Evolutionary conservation across 345 rosid genomes (phyloP), one percentile per base, ranked within the genome.

Genomic region (Gossypium raimondii): DNA sequence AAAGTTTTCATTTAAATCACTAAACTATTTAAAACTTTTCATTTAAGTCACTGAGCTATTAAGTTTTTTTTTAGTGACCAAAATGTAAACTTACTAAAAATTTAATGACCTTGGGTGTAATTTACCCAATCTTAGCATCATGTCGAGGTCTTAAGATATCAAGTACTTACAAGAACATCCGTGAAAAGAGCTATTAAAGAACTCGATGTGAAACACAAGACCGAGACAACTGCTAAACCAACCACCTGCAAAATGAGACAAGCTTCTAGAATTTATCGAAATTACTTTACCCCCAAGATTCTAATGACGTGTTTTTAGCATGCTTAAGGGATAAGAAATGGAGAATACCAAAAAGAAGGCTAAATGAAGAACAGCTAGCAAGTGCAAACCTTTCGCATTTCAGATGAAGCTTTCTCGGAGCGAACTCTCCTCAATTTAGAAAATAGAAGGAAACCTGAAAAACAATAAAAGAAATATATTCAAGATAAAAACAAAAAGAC

Each of bases 341-440:
- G 7, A 34, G 41, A 34, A 34, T 34, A 5, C 41, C 62, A 34
- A 10, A 38, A 27, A 17, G 18, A 29, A 59, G 13, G 61, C 20
- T 8, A 70, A 52, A 52, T 52, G 73, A 53, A 59, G 17, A 58
- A 73, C 17, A 43, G 53, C 25, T 22, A 6, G 52, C 73, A 7
- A 41, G 73, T 43, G 27, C 63, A 68, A 76, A 89, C 93, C 93
- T 89, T 89, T 85, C 86, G 73, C 77, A 85, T 89, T 70, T 89
- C 93, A 20, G 88, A 86, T 44, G 90, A 74, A 78, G 87, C 86
- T 76, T 86, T 81, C 58, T 89, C 93, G 24, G 87, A 87, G 79
- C 86, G 79, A 67, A 87, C 88, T 75, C 82, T 87, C 76, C 89
- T 81, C 88, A 86, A 85, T 80, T 84, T 86, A 74, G 81, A 78